Percentiles rank a stretch among this genome's conserved stretches.
phyloP scores from a whole-genome alignment of 345 rosid species.

The Brassica nigra region DNA sequence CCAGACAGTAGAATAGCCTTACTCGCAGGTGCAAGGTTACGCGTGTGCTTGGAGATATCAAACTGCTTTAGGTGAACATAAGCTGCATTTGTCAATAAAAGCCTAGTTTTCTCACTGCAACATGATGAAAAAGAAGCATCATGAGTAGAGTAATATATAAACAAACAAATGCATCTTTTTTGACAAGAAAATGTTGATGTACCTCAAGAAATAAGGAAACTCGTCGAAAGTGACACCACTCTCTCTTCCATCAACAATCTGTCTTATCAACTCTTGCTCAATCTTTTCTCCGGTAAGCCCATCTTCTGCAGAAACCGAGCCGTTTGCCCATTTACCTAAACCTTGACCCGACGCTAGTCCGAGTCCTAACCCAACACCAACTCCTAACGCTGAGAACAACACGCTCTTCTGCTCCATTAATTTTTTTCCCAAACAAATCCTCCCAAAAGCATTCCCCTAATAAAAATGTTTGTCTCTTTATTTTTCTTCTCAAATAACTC shows the following conservation, averaged over 20 bases:
- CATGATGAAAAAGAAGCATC: background rate
- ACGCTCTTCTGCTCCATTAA: conserved; percentile 42
- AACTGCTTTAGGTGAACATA: conserved; percentile 76
- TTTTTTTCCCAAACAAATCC: conserved; percentile 10
- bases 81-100: conserved; percentile 84
- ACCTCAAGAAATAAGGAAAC: conserved; percentile 93
- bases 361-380: conserved; percentile 84
- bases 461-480: background rate
- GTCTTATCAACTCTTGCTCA: conserved; percentile 80
- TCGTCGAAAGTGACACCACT: conserved; percentile 70
- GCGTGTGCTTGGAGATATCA: conserved; percentile 82
- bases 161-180: background rate
- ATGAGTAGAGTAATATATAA: background rate
- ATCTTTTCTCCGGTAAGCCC: conserved; percentile 58
- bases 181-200: background rate
- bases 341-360: conserved; percentile 82
- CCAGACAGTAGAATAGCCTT: conserved; percentile 88
- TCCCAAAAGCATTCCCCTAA: conserved; percentile 31
- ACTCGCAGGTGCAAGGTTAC: conserved; percentile 95
- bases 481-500: conserved; percentile 24
- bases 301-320: conserved; percentile 43
- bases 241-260: conserved; percentile 69
- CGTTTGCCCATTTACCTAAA: conserved; percentile 61
- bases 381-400: conserved; percentile 77
- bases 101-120: conserved; percentile 74